These are phyloP conservation scores for Corymbia maculata DNA, from an alignment of 345 rosid genomes.

Conservation along the genomic window DNA sequence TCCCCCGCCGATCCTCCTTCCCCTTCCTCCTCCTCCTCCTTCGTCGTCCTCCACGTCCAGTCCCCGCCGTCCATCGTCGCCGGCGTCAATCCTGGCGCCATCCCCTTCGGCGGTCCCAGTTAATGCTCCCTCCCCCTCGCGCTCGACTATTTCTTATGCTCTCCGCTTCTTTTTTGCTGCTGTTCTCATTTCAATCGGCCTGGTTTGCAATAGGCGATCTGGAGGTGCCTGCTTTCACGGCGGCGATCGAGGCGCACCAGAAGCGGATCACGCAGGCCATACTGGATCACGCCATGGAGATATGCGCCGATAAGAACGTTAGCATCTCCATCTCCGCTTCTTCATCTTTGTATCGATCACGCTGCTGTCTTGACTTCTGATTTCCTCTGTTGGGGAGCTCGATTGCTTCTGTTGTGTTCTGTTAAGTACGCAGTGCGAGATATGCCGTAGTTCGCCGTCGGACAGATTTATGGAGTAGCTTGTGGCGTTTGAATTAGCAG, in stretches of 20 bases:
- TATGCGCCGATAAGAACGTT: slow-evolving; percentile 47
- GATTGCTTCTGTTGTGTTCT: background rate
- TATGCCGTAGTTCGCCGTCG: background rate
- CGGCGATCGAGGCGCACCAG: slow-evolving; percentile 88
- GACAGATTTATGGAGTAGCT: background rate
- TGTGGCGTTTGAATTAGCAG: background rate
- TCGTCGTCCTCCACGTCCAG: slow-evolving; percentile 71
- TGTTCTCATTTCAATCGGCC: background rate
- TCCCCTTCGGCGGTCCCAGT: slow-evolving; percentile 97
- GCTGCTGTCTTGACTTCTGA: background rate
- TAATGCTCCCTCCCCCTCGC: background rate
- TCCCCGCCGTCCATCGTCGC: slow-evolving; percentile 69
- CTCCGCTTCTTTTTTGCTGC: background rate
- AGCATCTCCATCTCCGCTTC: background rate
- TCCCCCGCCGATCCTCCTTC: slow-evolving; percentile 23
- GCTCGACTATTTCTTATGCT: background rate
- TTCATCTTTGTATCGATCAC: background rate
- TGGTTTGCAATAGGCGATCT: slow-evolving; percentile 26
- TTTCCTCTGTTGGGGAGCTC: background rate
- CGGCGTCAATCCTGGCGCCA: slow-evolving; percentile 69
- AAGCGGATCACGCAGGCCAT: slow-evolving; percentile 55
- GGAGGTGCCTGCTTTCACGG: slow-evolving; percentile 83
- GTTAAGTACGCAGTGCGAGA: background rate
- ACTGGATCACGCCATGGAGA: slow-evolving; percentile 45
- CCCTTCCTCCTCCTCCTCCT: slow-evolving; percentile 18